Evolutionary conservation across 2,329 filamentous ascomycete species (phyloP).

Genomic region (Claviceps sp.): DNA sequence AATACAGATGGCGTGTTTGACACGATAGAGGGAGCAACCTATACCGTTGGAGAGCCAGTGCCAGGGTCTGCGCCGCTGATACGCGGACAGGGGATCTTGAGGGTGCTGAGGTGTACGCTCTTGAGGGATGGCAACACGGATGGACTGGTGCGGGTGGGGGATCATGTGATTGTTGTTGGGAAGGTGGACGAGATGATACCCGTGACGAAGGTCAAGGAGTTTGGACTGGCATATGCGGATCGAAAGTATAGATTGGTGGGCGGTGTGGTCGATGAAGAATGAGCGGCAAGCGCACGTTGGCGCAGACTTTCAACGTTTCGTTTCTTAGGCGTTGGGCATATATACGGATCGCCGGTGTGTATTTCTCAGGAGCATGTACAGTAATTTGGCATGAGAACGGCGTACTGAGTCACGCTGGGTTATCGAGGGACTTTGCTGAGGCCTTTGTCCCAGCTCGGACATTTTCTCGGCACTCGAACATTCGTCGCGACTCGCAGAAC

Average conservation of each 20-base stretch:
- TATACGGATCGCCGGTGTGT: too few relatives aligned
- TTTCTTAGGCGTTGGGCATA: too few relatives aligned
- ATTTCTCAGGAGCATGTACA: too few relatives aligned
- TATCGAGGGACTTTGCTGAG: too few relatives aligned
- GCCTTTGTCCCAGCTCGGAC: too few relatives aligned
- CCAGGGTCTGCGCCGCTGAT: conserved; percentile 26
- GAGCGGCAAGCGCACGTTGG: background rate
- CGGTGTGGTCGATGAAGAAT: conserved; percentile 14
- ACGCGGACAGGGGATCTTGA: conserved; percentile 37
- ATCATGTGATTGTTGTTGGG: conserved; percentile 39
- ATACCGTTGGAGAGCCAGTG: conserved; percentile 9
- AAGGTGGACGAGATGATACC: conserved; percentile 34
- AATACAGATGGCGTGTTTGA: conserved; percentile 29
- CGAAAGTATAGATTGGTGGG: conserved; percentile 33
- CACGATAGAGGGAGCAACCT: conserved; percentile 1
- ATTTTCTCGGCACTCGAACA: too few relatives aligned
- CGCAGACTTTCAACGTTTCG: too few relatives aligned
- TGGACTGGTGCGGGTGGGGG: conserved; percentile 33
- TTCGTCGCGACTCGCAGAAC: too few relatives aligned
- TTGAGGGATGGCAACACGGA: conserved; percentile 23
- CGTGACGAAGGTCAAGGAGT: conserved; percentile 19
- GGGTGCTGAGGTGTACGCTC: conserved; percentile 31
- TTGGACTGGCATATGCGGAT: conserved; percentile 37
- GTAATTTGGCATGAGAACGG: too few relatives aligned
- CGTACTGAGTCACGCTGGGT: too few relatives aligned